Evolutionary conservation across 2,329 filamentous ascomycete genomes (phyloP).

Genomic region (Ceratocystis colombiana): DNA sequence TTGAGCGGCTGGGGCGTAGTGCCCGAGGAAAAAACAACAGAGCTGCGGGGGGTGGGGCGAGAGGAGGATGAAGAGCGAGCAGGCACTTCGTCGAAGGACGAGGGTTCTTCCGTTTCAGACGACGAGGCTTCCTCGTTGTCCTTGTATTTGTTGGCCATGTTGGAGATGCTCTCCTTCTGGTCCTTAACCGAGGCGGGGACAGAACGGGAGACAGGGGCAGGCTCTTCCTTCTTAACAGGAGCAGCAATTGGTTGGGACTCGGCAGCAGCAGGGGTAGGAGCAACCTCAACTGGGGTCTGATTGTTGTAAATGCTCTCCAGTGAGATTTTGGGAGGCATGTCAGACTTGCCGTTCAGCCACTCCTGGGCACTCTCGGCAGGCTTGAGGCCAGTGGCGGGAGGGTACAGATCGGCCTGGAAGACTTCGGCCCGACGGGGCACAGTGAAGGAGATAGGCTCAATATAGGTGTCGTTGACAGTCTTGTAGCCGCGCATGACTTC

Average conservation of each 20-base stretch:
- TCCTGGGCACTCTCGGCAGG: constrained; percentile 70
- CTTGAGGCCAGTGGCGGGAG: constrained; percentile 69
- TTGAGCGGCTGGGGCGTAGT: constrained; percentile 25
- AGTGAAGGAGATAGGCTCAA: constrained; percentile 96
- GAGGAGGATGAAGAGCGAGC: constrained; percentile 37
- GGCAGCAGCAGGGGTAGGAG: constrained; percentile 31
- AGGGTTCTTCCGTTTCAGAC: constrained; percentile 54
- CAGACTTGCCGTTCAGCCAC: constrained; percentile 80
- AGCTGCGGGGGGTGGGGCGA: constrained; percentile 23
- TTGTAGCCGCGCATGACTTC: constrained; percentile 95
- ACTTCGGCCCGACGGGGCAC: constrained; percentile 86
- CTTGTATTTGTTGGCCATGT: constrained; percentile 76
- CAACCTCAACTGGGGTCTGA: constrained; percentile 64
- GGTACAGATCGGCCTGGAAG: constrained; percentile 96
- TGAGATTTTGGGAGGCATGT: constrained; percentile 79
- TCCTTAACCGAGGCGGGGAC: constrained; percentile 63
- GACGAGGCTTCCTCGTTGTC: constrained; percentile 51
- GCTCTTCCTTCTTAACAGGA: constrained; percentile 29
- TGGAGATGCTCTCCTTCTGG: constrained; percentile 77
- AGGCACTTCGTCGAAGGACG: constrained; percentile 81
- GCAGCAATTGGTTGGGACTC: constrained; percentile 27
- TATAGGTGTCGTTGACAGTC: constrained; percentile 86
- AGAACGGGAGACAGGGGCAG: constrained; percentile 28
- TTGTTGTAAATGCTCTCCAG: constrained; percentile 88
- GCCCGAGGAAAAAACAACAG: constrained; percentile 24